A percentile compares a stretch with the other conserved stretches of the same genome.
Evolutionary conservation across 257 asterid genomes (phyloP).

Genomic region (Gynochthodes officinalis): DNA sequence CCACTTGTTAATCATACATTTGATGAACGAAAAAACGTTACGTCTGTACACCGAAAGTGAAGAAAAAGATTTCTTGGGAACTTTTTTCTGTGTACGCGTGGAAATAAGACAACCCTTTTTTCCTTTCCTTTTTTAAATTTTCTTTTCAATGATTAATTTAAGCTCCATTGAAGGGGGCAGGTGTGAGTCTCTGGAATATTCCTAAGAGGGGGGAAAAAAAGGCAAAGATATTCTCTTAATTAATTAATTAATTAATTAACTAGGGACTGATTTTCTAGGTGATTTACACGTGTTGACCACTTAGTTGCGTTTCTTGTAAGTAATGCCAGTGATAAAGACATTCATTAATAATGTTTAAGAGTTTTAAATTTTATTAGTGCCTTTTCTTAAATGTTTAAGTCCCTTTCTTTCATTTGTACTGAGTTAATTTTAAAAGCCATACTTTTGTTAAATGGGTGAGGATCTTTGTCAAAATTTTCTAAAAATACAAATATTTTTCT

Average conservation of each 20-base stretch:
- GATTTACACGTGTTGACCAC: slow-evolving; percentile 30
- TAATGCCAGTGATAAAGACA: slow-evolving; percentile 26
- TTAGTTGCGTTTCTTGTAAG: slow-evolving; percentile 15
- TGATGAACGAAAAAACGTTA: neutral
- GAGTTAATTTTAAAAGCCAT: neutral
- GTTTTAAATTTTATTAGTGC: neutral
- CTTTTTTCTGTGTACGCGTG: slow-evolving; percentile 20
- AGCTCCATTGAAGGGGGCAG: too few species aligned
- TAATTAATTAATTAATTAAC: neutral
- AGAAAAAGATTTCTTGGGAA: slow-evolving; percentile 17
- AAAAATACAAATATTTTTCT: too few species aligned
- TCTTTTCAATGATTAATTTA: neutral
- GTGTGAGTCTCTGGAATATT: slow-evolving; percentile 4
- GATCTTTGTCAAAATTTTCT: neutral
- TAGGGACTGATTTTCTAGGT: slow-evolving; percentile 2
- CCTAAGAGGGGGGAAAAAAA: neutral
- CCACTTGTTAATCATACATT: neutral
- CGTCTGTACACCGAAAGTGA: slow-evolving; percentile 40
- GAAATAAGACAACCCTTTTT: slow-evolving; percentile 1
- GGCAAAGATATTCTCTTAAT: neutral
- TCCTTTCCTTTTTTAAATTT: neutral
- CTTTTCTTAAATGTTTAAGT: neutral
- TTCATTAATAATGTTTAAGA: neutral
- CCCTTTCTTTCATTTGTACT: neutral
- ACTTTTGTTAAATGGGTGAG: too few species aligned